Conservation (phyloP, 352 stramenopile genomes). For the Pythium chondricola region DNA sequence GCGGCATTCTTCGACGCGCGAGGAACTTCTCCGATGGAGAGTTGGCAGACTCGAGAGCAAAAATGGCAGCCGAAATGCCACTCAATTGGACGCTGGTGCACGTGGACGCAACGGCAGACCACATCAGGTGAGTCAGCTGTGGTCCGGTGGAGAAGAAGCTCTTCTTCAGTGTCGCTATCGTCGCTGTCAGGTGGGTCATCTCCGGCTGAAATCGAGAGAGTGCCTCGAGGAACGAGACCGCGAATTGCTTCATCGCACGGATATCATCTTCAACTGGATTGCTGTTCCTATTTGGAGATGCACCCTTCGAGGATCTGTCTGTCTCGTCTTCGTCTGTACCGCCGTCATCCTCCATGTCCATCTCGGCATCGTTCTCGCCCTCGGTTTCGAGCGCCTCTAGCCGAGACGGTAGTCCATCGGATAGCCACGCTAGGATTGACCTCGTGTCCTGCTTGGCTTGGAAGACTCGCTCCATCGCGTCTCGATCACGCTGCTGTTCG, state of each 20-base stretch:
- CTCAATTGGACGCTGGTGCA: conserved; percentile 61
- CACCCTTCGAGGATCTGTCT: neutral
- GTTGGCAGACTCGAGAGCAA: conserved; percentile 20
- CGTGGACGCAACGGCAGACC: conserved; percentile 59
- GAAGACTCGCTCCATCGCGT: conserved; percentile 70
- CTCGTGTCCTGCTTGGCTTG: conserved; percentile 66
- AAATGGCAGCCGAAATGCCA: conserved; percentile 64
- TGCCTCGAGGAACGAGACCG: conserved; percentile 53
- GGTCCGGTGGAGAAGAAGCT: conserved; percentile 64
- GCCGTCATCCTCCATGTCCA: conserved; percentile 21
- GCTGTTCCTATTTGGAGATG: conserved; percentile 1
- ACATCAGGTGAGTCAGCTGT: conserved; percentile 71
- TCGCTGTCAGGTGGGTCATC: conserved; percentile 39
- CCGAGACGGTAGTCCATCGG: conserved; percentile 35
- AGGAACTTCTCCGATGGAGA: conserved; percentile 18
- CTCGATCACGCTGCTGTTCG: conserved; percentile 47
- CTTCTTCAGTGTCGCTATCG: conserved; percentile 57
- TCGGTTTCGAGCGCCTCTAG: conserved; percentile 32
- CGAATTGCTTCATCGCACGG: conserved; percentile 75
- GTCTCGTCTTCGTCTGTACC: conserved; percentile 7
- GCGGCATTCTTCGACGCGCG: conserved; percentile 7
- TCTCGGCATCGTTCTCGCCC: conserved; percentile 25
- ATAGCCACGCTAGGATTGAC: conserved; percentile 57
- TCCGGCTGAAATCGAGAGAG: conserved; percentile 65
- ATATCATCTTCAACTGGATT: conserved; percentile 27